Evolutionary conservation across 164 flowering plant genomes (phyloP).

Genomic region (Protea cynaroides): DNA sequence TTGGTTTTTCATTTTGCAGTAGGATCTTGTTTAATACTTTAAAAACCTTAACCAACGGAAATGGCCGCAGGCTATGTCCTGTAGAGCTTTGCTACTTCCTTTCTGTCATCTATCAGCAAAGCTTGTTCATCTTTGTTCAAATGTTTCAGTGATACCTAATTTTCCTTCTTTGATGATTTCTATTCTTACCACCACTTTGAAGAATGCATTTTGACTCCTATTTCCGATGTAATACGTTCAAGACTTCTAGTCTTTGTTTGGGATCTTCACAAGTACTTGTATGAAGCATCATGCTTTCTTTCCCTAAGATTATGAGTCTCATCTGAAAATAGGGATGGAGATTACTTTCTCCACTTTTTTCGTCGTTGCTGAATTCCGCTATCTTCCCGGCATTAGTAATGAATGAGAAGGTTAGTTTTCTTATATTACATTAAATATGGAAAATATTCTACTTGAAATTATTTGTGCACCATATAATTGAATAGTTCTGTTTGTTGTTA

Average conservation of each 20-base stretch:
- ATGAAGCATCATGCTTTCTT: background rate
- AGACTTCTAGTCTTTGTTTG: background rate
- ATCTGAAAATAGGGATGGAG: conserved; percentile 70
- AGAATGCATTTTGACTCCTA: too few relatives aligned
- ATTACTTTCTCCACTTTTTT: conserved; percentile 68
- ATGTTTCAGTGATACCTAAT: background rate
- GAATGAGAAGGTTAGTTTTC: conserved; percentile 57
- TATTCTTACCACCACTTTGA: too few relatives aligned
- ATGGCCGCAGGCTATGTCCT: background rate
- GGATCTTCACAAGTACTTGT: background rate
- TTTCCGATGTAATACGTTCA: too few relatives aligned
- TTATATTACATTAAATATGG: background rate
- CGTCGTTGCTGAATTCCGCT: conserved; percentile 53
- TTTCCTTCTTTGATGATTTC: too few relatives aligned
- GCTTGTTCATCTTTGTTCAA: background rate
- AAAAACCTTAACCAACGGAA: background rate
- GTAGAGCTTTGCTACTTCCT: background rate
- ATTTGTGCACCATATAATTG: background rate
- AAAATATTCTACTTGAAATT: too few relatives aligned
- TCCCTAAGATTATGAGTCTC: conserved; percentile 5
- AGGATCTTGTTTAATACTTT: background rate
- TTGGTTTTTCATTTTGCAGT: background rate
- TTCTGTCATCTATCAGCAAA: background rate
- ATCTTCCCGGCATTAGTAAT: conserved; percentile 65
- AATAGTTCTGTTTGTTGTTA: conserved; percentile 13